Conservation (phyloP, 805 yeast species). For the Cyberlindnera xylosilytica region DNA sequence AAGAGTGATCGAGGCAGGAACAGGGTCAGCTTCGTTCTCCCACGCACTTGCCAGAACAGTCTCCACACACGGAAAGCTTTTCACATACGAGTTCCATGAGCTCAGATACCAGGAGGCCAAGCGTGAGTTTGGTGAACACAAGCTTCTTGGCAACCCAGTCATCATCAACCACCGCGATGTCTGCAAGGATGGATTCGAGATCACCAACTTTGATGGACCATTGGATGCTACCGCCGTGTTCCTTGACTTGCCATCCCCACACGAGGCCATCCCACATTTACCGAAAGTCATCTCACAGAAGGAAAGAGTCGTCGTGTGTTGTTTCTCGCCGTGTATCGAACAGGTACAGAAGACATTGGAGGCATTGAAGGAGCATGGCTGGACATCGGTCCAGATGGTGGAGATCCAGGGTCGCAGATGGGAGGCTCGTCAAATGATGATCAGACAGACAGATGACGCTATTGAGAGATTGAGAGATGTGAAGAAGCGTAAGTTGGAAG, state of each 20-base stretch:
- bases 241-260: slow-evolving; percentile 93
- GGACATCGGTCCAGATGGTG: slow-evolving; percentile 88
- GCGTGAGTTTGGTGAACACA: slow-evolving; percentile 73
- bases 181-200: slow-evolving; percentile 78
- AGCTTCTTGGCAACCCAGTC: slow-evolving; percentile 47
- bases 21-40: slow-evolving; percentile 95
- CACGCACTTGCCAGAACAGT: slow-evolving; percentile 88
- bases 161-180: slow-evolving; percentile 87
- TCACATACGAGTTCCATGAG: slow-evolving; percentile 89
- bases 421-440: slow-evolving; percentile 91
- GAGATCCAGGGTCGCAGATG: slow-evolving; percentile 81
- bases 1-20: slow-evolving; percentile 92
- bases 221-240: slow-evolving; percentile 75
- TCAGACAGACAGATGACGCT: slow-evolving; percentile 75
- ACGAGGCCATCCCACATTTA: slow-evolving; percentile 88
- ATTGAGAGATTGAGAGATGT: slow-evolving; percentile 77
- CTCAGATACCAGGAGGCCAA: slow-evolving; percentile 78
- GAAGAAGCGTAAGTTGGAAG: slow-evolving; percentile 64
- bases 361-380: slow-evolving; percentile 69
- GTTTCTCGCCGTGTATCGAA: slow-evolving; percentile 97
- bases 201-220: slow-evolving; percentile 34
- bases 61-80: slow-evolving; percentile 51
- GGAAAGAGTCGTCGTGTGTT: slow-evolving; percentile 70
- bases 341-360: slow-evolving; percentile 88
- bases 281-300: slow-evolving; percentile 48